Conservation (phyloP, 805 yeast genomes). For the Trichomonascus vanleenenianus region DNA sequence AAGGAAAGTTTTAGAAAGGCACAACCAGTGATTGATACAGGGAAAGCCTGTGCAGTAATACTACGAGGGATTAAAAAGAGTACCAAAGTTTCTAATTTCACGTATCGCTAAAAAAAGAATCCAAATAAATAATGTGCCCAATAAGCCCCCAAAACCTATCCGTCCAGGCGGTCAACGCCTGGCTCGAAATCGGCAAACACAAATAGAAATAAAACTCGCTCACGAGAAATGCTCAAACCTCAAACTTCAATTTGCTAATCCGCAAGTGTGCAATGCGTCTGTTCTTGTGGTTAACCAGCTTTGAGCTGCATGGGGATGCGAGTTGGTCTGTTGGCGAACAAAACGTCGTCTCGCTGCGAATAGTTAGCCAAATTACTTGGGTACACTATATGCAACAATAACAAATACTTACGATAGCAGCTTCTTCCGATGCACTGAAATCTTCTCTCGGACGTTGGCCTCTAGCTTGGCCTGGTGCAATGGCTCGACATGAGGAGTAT, state of each 20-base stretch:
- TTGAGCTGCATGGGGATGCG: conserved; percentile 16
- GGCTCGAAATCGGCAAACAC: not conserved
- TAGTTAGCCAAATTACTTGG: not conserved
- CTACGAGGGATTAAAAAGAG: too few relatives aligned
- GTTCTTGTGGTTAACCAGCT: conserved; percentile 12
- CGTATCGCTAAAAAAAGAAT: not conserved
- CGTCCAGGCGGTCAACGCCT: not conserved
- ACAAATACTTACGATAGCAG: conserved; percentile 15
- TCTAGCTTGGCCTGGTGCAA: conserved; percentile 10
- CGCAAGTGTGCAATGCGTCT: conserved; percentile 5
- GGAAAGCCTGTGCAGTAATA: too few relatives aligned
- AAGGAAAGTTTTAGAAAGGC: too few relatives aligned
- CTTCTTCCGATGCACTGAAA: conserved; percentile 13
- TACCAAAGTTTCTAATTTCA: too few relatives aligned
- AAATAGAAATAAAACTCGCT: not conserved
- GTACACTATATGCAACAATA: not conserved
- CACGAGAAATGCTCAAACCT: not conserved
- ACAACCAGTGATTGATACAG: too few relatives aligned
- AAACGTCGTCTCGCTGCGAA: conserved; percentile 14
- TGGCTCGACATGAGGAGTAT: conserved; percentile 5
- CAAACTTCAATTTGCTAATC: not conserved
- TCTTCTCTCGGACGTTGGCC: conserved; percentile 5
- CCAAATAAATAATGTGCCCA: not conserved
- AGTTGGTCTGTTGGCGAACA: conserved; percentile 17
- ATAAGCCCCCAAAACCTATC: not conserved